phyloP scores from a whole-genome alignment of 2,329 filamentous ascomycete species.

The Byssochlamys sp. region DNA sequence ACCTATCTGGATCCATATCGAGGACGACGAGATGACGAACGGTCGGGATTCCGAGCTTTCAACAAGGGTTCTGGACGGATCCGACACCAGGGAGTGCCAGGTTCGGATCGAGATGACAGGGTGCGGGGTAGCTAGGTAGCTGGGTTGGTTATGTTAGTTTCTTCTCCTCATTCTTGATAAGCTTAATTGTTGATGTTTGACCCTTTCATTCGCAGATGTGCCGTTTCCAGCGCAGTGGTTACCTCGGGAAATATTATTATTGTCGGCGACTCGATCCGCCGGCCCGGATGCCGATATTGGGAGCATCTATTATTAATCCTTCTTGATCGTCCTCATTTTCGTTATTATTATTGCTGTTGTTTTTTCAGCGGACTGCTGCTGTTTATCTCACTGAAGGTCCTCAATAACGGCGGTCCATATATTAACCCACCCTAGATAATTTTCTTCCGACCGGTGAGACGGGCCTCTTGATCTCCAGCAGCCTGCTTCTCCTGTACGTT shows the following conservation, averaged over 20 bases:
- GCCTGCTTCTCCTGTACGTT: too few relatives aligned
- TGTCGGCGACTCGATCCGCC: neutral
- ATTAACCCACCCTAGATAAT: too few relatives aligned
- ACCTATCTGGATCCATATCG: neutral
- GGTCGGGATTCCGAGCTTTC: neutral
- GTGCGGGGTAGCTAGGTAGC: neutral
- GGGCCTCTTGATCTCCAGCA: too few relatives aligned
- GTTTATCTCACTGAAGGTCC: too few relatives aligned
- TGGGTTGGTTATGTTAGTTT: neutral
- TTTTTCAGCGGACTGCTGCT: too few relatives aligned
- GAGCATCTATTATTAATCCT: neutral
- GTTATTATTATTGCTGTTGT: too few relatives aligned
- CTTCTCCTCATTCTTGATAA: neutral
- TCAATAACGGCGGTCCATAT: too few relatives aligned
- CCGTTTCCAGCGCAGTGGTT: neutral
- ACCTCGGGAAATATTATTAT: neutral
- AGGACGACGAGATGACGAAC: neutral
- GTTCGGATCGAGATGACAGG: neutral
- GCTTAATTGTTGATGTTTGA: neutral
- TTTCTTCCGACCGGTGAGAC: too few relatives aligned
- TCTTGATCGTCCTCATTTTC: neutral
- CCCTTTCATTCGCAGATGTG: neutral
- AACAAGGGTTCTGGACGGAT: neutral
- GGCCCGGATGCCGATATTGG: neutral
- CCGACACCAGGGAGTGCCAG: neutral